Conservation (phyloP, 2,329 filamentous ascomycete genomes). For the Harringtonia aguacate region DNA sequence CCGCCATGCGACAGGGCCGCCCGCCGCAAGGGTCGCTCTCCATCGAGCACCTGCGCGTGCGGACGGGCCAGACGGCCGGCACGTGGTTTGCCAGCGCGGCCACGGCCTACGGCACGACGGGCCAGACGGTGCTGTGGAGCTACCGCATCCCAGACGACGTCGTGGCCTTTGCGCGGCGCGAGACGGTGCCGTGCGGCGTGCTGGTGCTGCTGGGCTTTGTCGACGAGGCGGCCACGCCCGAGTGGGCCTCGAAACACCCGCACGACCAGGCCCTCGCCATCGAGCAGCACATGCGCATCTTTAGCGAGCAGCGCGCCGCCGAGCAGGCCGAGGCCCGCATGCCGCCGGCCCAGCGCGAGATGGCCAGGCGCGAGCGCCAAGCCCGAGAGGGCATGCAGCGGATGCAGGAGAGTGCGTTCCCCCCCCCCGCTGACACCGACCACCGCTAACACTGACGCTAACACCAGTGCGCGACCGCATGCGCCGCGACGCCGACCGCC, state of each 20-base stretch:
- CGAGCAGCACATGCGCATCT: constrained; percentile 24
- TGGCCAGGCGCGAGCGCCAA: constrained; percentile 29
- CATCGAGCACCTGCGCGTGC: constrained; percentile 34
- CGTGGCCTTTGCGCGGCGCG: constrained; percentile 36
- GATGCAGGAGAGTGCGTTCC: constrained; percentile 32
- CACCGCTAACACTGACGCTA: background rate
- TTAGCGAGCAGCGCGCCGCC: constrained; percentile 28
- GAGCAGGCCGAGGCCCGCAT: constrained; percentile 33
- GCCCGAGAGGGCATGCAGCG: constrained; percentile 30
- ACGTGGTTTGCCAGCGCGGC: constrained; percentile 47
- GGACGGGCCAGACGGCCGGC: constrained; percentile 23
- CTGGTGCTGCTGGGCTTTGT: constrained; percentile 43
- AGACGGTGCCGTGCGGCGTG: constrained; percentile 47
- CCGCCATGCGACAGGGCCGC: constrained; percentile 30
- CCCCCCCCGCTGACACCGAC: background rate
- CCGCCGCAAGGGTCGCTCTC: constrained; percentile 19
- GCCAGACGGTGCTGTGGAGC: constrained; percentile 48
- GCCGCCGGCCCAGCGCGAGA: constrained; percentile 27
- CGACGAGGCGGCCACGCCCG: constrained; percentile 38
- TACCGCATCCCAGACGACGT: constrained; percentile 46
- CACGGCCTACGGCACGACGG: constrained; percentile 43
- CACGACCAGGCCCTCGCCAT: constrained; percentile 25
- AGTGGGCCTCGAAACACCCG: constrained; percentile 35
- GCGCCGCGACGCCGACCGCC: constrained; percentile 28
- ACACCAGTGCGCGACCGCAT: constrained; percentile 29